These are phyloP conservation scores for Populus pruinosa DNA, from an alignment of 345 rosid species.

Conservation along the genomic window DNA sequence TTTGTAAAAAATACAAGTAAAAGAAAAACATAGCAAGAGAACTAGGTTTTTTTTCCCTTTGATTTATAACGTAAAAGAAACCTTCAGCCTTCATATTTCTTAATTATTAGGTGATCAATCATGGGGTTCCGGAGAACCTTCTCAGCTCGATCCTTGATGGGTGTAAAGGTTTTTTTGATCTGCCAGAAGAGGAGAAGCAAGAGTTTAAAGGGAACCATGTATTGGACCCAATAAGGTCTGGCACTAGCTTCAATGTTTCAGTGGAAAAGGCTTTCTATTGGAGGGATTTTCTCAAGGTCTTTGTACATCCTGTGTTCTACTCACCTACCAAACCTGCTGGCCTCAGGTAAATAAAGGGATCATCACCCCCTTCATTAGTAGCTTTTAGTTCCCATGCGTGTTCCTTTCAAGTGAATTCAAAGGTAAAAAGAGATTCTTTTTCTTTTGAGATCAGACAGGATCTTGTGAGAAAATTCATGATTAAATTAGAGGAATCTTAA, in stretches of 20 bases:
- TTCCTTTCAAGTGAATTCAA: too few relatives aligned
- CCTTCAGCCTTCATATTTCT: background rate
- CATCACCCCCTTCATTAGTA: too few relatives aligned
- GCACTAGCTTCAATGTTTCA: constrained; percentile 50
- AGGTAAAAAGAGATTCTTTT: too few relatives aligned
- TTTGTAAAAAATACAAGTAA: too few relatives aligned
- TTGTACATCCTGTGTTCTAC: constrained; percentile 42
- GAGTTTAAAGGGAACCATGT: constrained; percentile 42
- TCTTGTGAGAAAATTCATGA: too few relatives aligned
- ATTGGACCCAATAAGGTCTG: constrained; percentile 50
- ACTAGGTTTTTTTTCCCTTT: too few relatives aligned
- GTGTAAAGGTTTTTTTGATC: constrained; percentile 36
- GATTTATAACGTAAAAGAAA: too few relatives aligned
- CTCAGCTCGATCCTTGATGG: constrained; percentile 34
- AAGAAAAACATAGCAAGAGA: too few relatives aligned
- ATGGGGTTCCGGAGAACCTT: constrained; percentile 40
- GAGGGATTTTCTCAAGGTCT: constrained; percentile 53
- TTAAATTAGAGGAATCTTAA: too few relatives aligned
- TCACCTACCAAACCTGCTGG: constrained; percentile 39
- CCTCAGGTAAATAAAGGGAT: constrained; percentile 32
- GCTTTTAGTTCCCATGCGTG: too few relatives aligned
- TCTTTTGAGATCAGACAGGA: too few relatives aligned
- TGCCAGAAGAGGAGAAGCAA: constrained; percentile 48
- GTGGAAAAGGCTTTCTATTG: constrained; percentile 42
- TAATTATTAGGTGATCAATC: constrained; percentile 43